Conservation (phyloP, 169 alveolate species). For the Pseudocohnilembus persalinus region DNA sequence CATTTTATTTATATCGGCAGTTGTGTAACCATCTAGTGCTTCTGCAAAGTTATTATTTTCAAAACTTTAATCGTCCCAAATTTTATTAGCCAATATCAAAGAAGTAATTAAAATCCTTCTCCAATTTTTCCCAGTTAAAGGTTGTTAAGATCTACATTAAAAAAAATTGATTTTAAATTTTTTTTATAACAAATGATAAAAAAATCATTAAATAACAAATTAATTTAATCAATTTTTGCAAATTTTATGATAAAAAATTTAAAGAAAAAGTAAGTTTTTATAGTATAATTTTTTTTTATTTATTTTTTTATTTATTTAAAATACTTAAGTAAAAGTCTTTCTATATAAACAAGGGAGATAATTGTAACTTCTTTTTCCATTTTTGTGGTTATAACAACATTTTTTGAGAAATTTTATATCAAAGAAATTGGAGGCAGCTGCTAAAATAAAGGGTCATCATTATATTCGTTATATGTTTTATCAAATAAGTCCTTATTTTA, state of each 20-base stretch:
- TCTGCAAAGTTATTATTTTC: slow-evolving; percentile 87
- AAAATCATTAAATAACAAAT: no score
- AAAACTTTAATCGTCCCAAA: slow-evolving; percentile 89
- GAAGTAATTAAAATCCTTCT: slow-evolving; percentile 73
- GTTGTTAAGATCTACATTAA: not conserved
- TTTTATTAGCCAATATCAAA: slow-evolving; percentile 74
- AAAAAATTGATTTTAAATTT: no score
- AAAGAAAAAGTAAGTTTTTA: no score
- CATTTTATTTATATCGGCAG: slow-evolving; percentile 74
- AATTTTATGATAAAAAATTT: no score
- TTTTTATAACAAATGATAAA: no score
- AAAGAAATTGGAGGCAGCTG: slow-evolving; percentile 58
- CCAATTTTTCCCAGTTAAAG: slow-evolving; percentile 75
- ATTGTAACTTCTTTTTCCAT: slow-evolving; percentile 86
- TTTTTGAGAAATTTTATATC: slow-evolving; percentile 77
- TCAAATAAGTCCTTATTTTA: not conserved
- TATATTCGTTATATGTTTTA: not conserved
- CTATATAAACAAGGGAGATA: slow-evolving; percentile 78
- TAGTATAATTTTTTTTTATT: no score
- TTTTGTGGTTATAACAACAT: slow-evolving; percentile 75
- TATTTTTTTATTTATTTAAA: no score
- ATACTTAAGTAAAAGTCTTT: slow-evolving; percentile 72
- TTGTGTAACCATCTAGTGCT: slow-evolving; percentile 72
- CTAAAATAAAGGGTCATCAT: slow-evolving; percentile 21
- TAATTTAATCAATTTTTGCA: no score